Percentiles rank a stretch among this genome's conserved stretches.
These are phyloP conservation scores for Scenedesmus sp. DNA, from an alignment of 163 green algal genomes.

Conservation along the genomic window DNA sequence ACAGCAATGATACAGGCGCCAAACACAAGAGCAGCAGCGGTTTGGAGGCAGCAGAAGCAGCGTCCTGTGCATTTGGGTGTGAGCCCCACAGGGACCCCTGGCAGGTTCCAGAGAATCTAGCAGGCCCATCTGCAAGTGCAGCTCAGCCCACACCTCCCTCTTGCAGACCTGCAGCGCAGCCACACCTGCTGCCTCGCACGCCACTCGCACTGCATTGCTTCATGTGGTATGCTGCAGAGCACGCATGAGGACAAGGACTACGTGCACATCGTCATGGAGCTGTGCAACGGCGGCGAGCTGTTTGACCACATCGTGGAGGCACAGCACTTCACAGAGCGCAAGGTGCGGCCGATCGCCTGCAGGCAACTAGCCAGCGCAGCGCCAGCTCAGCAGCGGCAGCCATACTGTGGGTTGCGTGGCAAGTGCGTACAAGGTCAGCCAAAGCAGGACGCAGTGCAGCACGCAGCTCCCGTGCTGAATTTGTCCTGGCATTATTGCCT, in stretches of 20 bases:
- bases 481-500: background rate
- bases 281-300: conserved; percentile 89
- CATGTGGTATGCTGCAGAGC: conserved; percentile 7
- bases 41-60: background rate
- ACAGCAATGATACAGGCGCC: too few species aligned
- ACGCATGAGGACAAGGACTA: conserved; percentile 79
- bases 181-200: background rate
- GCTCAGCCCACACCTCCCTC: background rate
- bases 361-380: background rate
- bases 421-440: background rate
- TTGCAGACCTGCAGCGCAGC: background rate
- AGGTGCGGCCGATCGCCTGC: conserved; percentile 20
- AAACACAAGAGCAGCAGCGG: background rate
- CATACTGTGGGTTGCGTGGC: too few species aligned
- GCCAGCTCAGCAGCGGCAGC: conserved; percentile 51
- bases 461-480: background rate
- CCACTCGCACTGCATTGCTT: background rate
- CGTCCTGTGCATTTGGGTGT: background rate
- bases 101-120: background rate
- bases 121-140: background rate
- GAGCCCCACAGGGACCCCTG: too few species aligned
- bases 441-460: background rate
- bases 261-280: conserved; percentile 90
- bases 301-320: conserved; percentile 90
- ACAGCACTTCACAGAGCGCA: conserved; percentile 79